These are phyloP conservation scores for Trichoderma pleuroti DNA, from an alignment of 2,329 filamentous ascomycete genomes.

Conservation along the genomic window DNA sequence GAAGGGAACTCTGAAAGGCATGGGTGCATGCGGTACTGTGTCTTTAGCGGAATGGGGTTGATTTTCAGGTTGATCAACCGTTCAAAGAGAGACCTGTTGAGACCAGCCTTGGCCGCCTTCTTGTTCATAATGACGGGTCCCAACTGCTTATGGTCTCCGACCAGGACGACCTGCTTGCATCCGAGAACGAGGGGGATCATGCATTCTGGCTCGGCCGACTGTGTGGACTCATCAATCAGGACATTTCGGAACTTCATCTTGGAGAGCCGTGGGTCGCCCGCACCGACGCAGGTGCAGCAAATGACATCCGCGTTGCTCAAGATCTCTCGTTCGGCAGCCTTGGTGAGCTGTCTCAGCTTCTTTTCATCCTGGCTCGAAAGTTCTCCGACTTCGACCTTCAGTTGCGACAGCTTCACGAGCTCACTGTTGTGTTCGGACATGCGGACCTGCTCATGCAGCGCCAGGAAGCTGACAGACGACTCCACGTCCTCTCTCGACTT, in stretches of 20 bases:
- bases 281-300: conserved; percentile 97
- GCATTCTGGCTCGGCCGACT: conserved; percentile 96
- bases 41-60: conserved; percentile 86
- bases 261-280: conserved; percentile 87
- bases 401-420: conserved; percentile 83
- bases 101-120: conserved; percentile 94
- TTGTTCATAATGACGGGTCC: conserved; percentile 99
- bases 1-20: conserved; percentile 96
- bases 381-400: conserved; percentile 89
- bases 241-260: conserved; percentile 99
- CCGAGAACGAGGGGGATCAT: conserved; percentile 97
- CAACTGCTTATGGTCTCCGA: conserved; percentile 96
- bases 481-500: conserved; percentile 99
- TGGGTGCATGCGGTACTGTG: conserved; percentile 99
- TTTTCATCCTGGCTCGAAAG: conserved; percentile 95
- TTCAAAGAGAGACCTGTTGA: conserved; percentile 98
- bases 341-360: conserved; percentile 94
- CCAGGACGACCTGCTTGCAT: conserved; percentile 98
- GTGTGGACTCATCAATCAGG: conserved; percentile 95
- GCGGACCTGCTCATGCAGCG: conserved; percentile 93
- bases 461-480: conserved; percentile 93
- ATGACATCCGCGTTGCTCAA: conserved; percentile 94
- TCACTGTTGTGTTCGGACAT: conserved; percentile 97
- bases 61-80: conserved; percentile 89
- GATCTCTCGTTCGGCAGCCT: conserved; percentile 91